phyloP scores from a whole-genome alignment of 148 eudicot species.

The Beta vulgaris region DNA sequence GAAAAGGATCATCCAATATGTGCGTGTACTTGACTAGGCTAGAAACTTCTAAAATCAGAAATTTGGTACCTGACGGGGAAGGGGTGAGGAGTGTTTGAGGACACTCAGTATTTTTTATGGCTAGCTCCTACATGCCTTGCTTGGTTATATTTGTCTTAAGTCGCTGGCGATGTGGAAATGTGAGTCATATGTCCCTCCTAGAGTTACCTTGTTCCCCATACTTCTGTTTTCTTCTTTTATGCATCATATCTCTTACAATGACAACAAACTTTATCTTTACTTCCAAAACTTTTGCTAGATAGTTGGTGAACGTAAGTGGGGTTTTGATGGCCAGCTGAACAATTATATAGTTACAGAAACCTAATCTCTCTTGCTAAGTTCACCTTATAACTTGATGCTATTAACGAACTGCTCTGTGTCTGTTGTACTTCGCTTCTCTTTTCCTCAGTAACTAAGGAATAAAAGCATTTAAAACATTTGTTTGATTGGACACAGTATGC shows the following conservation, averaged over 20 bases:
- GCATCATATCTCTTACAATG: background rate
- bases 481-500: constrained; percentile 61
- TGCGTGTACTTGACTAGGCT: background rate
- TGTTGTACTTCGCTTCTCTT: background rate
- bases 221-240: background rate
- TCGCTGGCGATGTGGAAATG: background rate
- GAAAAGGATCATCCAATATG: background rate
- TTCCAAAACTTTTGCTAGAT: background rate
- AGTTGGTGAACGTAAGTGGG: background rate
- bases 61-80: background rate
- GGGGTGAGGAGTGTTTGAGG: background rate
- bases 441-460: background rate
- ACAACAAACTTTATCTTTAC: background rate
- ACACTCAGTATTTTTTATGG: background rate
- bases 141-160: background rate
- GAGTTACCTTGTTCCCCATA: background rate
- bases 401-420: background rate
- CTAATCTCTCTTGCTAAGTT: background rate
- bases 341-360: background rate
- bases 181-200: background rate
- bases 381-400: background rate
- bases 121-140: background rate
- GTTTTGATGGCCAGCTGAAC: background rate
- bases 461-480: background rate
- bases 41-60: too few relatives aligned